Evolutionary conservation across 495 filamentous ascomycete genomes (phyloP), one percentile per base, ranked within the genome.

Genomic region (Penicillium bovifimosum): DNA sequence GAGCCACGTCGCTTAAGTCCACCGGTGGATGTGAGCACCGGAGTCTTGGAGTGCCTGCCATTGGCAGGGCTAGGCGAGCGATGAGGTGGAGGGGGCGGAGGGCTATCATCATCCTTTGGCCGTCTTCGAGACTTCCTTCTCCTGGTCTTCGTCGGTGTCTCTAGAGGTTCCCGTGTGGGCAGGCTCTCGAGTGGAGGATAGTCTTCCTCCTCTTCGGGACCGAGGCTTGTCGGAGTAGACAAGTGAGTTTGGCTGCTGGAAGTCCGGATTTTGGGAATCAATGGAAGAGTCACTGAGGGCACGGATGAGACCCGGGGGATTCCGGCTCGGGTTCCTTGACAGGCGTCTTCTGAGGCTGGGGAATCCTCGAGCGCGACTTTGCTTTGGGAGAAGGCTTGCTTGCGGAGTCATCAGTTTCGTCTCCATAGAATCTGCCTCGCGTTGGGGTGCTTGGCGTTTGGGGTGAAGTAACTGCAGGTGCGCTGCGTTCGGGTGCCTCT

Each of bases 1-100:
- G 95, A 97, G 24, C 84, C 86, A 6, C 89, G 80, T 27, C 92
- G 78, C 59, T 80, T 86, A 9, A 78, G 65, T 24, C 71, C 53
- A 63, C 61, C 40, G 56, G 62, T 57, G 50, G 67, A 41, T 70
- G 77, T 48, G 13, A 80, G 71, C 5, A 80, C 72, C 31, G 80
- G 80, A 31, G 71, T 67, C 34, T 77, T 78, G 40, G 72, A 61
- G 66, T 58, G 75, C 73, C 73, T 85, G 61, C 60, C 57, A 51
- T 65, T 72, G 40, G 74, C 66, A 50, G 73, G 65, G 57, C 63
- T 78, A 34, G 76, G 70, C 16, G 69, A 74, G 17, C 75, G 71
- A 62, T 80, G 79, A 48, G 75, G 74, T 8, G 80, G 79, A 13
- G 77, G 71, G 5, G 85, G 77, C 13, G 80, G 68, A 47, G 70